A percentile compares a stretch with the other conserved stretches of the same genome.
These are phyloP conservation scores for Daldinia concentrica DNA, from an alignment of 495 filamentous ascomycete species.

Conservation along the genomic window DNA sequence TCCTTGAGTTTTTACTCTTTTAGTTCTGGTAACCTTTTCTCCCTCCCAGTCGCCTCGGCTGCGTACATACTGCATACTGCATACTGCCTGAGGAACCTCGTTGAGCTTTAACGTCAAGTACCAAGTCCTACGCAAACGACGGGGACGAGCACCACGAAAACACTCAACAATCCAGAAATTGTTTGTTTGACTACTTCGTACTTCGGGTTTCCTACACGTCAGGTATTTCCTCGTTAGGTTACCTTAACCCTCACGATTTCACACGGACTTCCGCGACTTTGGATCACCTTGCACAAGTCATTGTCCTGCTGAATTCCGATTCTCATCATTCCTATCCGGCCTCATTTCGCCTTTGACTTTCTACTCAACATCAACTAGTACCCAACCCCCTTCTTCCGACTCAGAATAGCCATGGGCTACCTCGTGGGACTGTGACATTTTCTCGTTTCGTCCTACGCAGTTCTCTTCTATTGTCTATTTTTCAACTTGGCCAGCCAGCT, in stretches of 20 bases:
- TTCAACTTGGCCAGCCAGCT: slow-evolving; percentile 32
- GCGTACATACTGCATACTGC: neutral
- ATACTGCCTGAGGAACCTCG: slow-evolving; percentile 10
- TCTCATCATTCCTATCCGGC: slow-evolving; percentile 10
- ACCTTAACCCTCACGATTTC: slow-evolving; percentile 5
- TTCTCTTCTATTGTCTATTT: slow-evolving; percentile 32
- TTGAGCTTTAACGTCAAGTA: slow-evolving; percentile 17
- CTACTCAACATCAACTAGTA: slow-evolving; percentile 6
- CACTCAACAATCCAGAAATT: neutral
- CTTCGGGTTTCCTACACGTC: neutral
- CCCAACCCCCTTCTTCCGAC: slow-evolving; percentile 19
- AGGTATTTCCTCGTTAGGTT: slow-evolving; percentile 8
- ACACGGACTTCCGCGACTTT: slow-evolving; percentile 32
- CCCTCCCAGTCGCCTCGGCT: slow-evolving; percentile 1
- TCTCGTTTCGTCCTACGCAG: slow-evolving; percentile 26
- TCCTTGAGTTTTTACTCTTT: slow-evolving; percentile 16
- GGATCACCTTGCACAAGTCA: slow-evolving; percentile 30
- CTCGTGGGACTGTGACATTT: slow-evolving; percentile 33
- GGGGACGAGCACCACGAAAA: slow-evolving; percentile 2
- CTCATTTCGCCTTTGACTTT: neutral
- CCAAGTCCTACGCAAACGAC: slow-evolving; percentile 16
- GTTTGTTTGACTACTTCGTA: neutral
- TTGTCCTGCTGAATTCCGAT: slow-evolving; percentile 26
- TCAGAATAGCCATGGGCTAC: slow-evolving; percentile 25
- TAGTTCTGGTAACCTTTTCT: slow-evolving; percentile 18